Conservation (phyloP, 1,139 yeast genomes). For the Candida freyschussii region DNA sequence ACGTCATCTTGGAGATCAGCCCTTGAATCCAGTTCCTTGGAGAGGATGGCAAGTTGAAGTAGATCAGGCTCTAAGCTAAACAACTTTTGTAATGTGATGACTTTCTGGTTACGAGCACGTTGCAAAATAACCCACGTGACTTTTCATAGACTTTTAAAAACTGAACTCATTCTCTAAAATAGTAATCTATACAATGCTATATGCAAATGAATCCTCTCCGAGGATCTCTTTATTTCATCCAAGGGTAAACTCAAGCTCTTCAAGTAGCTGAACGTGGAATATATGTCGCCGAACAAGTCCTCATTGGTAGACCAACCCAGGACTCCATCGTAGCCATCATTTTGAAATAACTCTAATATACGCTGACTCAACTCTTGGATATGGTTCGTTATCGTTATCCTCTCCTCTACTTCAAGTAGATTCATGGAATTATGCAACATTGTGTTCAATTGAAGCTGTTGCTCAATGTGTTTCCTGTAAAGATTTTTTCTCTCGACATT, state of each 20-base stretch:
- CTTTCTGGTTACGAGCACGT: too few relatives aligned
- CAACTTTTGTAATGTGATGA: too few relatives aligned
- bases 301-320: slow-evolving; percentile 35
- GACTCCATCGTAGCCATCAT: slow-evolving; percentile 27
- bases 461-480: slow-evolving; percentile 39
- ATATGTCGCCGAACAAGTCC: slow-evolving; percentile 17
- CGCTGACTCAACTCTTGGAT: slow-evolving; percentile 10
- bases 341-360: slow-evolving; percentile 8
- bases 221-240: not conserved
- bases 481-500: slow-evolving; percentile 49
- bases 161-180: too few relatives aligned
- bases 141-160: too few relatives aligned
- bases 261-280: slow-evolving; percentile 6
- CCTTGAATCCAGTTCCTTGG: too few relatives aligned
- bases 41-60: too few relatives aligned
- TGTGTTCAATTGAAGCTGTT: slow-evolving; percentile 14
- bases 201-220: slow-evolving; percentile 5
- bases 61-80: too few relatives aligned
- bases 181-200: slow-evolving; percentile 4
- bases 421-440: slow-evolving; percentile 16
- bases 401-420: slow-evolving; percentile 9
- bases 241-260: slow-evolving; percentile 1
- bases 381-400: slow-evolving; percentile 10
- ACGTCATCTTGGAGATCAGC: too few relatives aligned
- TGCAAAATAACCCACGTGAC: too few relatives aligned